Evolutionary conservation across 2,329 filamentous ascomycete species (phyloP).

Genomic region (Dryadomyces quercivorus): DNA sequence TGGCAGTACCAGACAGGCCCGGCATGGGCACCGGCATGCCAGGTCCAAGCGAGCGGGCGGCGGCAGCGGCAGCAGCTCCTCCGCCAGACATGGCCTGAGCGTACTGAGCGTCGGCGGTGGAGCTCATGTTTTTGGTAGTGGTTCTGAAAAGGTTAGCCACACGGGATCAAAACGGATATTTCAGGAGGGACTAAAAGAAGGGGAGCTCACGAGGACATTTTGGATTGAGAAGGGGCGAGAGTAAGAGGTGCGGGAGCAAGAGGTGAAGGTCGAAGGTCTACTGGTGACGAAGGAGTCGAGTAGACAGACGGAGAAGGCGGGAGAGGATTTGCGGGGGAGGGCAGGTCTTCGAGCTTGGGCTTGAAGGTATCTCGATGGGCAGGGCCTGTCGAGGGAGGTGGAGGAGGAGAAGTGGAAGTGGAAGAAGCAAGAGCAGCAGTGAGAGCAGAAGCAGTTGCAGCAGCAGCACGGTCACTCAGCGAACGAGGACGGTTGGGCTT

Average conservation of each 20-base stretch:
- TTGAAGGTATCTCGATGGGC: slow-evolving; percentile 8
- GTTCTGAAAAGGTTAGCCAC: slow-evolving; percentile 1
- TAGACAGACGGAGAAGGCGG: background rate
- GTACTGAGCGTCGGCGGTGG: slow-evolving; percentile 7
- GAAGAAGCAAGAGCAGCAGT: slow-evolving; percentile 1
- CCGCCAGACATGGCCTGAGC: slow-evolving; percentile 8
- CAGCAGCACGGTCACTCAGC: slow-evolving; percentile 8
- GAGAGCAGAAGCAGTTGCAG: slow-evolving; percentile 1
- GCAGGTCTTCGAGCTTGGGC: slow-evolving; percentile 8
- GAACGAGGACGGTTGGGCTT: slow-evolving; percentile 8
- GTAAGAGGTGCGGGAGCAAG: background rate
- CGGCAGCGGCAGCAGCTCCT: slow-evolving; percentile 4
- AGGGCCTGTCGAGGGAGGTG: background rate
- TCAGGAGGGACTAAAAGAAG: background rate
- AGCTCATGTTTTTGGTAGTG: slow-evolving; percentile 10
- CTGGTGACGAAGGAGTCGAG: background rate
- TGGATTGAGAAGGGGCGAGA: slow-evolving; percentile 2
- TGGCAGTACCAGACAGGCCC: slow-evolving; percentile 23
- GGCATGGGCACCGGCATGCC: slow-evolving; percentile 19
- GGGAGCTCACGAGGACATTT: slow-evolving; percentile 11
- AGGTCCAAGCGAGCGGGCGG: slow-evolving; percentile 6
- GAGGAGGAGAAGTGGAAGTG: background rate
- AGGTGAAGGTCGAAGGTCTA: slow-evolving; percentile 3
- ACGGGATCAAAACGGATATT: background rate
- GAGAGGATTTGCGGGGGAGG: slow-evolving; percentile 3